Evolutionary conservation across 176 grass and related monocot species (phyloP).

Genomic region (Avena sativa): DNA sequence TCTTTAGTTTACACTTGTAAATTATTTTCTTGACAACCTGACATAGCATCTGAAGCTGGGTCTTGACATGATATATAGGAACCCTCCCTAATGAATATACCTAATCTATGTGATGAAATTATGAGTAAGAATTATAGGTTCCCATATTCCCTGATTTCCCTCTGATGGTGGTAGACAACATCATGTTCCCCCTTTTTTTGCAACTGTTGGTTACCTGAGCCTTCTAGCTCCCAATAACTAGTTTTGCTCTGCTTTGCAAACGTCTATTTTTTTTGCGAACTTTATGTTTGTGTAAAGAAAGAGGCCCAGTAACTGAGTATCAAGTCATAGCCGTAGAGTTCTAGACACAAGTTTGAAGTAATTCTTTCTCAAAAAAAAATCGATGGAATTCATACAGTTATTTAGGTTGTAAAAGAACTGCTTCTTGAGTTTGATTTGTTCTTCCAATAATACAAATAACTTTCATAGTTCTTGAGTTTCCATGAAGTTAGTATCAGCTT

Average conservation of each 20-base stretch:
- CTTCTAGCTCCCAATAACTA: neutral
- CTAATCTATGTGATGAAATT: conserved; percentile 11
- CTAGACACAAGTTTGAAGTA: neutral
- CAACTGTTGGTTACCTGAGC: conserved; percentile 4
- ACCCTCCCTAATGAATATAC: neutral
- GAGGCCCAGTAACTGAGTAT: neutral
- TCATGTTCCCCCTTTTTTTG: neutral
- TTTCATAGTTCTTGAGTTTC: neutral
- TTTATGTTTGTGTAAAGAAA: neutral
- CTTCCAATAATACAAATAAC: neutral
- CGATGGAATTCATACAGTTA: neutral
- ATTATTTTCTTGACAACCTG: conserved; percentile 5
- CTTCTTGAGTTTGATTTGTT: conserved; percentile 12
- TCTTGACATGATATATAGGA: neutral
- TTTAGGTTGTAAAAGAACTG: neutral
- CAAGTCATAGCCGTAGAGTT: neutral
- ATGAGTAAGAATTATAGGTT: neutral
- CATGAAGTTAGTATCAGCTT: conserved; percentile 16
- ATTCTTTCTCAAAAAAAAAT: neutral
- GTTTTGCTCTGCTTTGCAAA: conserved; percentile 1
- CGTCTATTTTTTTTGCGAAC: neutral
- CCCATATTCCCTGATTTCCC: neutral
- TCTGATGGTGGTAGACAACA: conserved; percentile 15
- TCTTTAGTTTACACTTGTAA: conserved; percentile 13
- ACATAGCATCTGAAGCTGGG: neutral